Base-by-base conservation (phyloP, 192 early-diverging fungal species). In the Piromyces finnis region DNA sequence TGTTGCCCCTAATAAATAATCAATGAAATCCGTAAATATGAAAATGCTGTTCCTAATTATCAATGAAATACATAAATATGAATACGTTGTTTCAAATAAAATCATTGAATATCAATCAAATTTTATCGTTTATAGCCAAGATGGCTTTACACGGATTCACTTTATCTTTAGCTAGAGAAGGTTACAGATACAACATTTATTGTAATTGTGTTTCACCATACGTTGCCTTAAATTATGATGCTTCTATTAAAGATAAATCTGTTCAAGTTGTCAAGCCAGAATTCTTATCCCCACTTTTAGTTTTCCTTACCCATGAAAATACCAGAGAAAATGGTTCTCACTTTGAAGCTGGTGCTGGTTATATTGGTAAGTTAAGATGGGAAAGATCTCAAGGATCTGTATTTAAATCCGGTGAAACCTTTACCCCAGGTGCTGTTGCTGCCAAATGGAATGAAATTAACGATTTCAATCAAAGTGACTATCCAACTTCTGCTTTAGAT, bases 111-210 rank as follows among this genome's bases (percentile, higher is more conserved):
- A n/a, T n/a, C n/a, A n/a, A n/a, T n/a, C n/a, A n/a, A n/a, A n/a
- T n/a, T n/a, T n/a, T n/a, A n/a, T n/a, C n/a, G n/a, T n/a, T 79
- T 41, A 78, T 85, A 85, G 98, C 98, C 79, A 99, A 98, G 86
- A 90, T 97, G 83, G 97, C 94, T 30, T 89, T 99, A 37, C 91
- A 94, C 81, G 94, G 95, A 68, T 94, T 99, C 84, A 92, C 94
- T 82, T 89, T 92, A 81, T 92, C 98, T 29, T 89, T 99, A 83
- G 97, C 98, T 29, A 88, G 90, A 77, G 98, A 99, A 87, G 98
- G 98, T 82, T 92, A 85, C 80, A 97, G 92, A 88, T 93, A 98
- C 85, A 98, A 98, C 82, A 96, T 99, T 77, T 90, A 90, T 82
- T 37, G 30, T 39, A 39, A 51, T 6, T 51, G 41, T 51, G 41